phyloP scores from a whole-genome alignment of 2,329 filamentous ascomycete species.

The Diplodia scrobiculata region DNA sequence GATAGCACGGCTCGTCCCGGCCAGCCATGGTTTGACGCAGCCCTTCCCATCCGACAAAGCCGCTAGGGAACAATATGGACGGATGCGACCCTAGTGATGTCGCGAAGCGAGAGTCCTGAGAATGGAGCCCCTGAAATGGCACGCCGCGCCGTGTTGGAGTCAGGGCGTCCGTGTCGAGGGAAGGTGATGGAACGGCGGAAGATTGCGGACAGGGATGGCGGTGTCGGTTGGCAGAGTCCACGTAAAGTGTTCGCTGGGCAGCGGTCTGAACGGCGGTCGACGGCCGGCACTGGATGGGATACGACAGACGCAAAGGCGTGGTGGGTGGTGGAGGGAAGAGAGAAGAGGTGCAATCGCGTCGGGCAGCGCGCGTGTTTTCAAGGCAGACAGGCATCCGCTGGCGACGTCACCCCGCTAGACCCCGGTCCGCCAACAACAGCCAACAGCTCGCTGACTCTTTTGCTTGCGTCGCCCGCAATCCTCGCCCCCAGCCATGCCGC shows the following conservation, averaged over 20 bases:
- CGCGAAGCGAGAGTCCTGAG: not conserved
- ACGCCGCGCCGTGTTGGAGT: not conserved
- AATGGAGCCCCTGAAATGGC: not conserved
- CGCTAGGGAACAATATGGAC: no score
- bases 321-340: not conserved
- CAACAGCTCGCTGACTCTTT: not conserved
- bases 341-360: not conserved
- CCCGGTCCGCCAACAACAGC: not conserved
- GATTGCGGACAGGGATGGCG: not conserved
- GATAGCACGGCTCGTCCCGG: not conserved
- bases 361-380: not conserved
- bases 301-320: not conserved
- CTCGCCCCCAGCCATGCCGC: not conserved
- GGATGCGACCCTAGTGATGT: no score
- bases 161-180: not conserved
- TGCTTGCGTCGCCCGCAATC: not conserved
- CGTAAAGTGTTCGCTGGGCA: no score
- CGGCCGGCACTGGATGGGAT: not conserved
- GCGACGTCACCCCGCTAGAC: not conserved
- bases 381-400: not conserved
- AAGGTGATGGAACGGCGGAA: not conserved
- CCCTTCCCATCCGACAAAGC: not conserved
- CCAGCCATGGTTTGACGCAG: not conserved
- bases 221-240: no score
- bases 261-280: no score